phyloP scores from a whole-genome alignment of 2,329 filamentous ascomycete species.

The Cytospora chrysosperma region DNA sequence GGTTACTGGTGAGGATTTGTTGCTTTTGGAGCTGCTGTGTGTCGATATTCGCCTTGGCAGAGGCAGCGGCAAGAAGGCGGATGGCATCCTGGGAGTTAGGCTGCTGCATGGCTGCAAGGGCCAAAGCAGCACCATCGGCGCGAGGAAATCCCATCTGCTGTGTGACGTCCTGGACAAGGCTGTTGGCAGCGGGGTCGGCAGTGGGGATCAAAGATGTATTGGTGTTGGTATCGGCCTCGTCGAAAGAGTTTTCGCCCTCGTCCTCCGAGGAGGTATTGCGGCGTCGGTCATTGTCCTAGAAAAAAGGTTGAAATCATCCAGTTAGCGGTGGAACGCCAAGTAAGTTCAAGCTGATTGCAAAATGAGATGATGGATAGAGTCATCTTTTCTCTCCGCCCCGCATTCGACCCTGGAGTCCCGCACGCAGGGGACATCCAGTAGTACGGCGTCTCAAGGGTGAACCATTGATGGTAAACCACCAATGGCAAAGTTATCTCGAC shows the following conservation, averaged over 20 bases:
- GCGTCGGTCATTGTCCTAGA: background rate
- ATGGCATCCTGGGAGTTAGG: background rate
- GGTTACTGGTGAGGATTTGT: background rate
- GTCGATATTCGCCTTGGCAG: background rate
- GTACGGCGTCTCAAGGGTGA: slow-evolving; percentile 15
- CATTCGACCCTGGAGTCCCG: slow-evolving; percentile 6
- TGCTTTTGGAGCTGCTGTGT: no score
- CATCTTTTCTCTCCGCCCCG: slow-evolving; percentile 13
- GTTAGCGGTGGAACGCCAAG: slow-evolving; percentile 10
- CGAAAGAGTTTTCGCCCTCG: background rate
- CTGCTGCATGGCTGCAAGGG: background rate
- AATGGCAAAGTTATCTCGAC: background rate
- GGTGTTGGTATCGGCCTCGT: background rate
- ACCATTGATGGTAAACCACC: slow-evolving; percentile 2
- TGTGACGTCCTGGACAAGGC: background rate
- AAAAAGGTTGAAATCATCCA: slow-evolving; percentile 1
- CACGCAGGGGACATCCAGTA: background rate
- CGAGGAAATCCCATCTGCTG: background rate
- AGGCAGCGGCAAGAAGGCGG: background rate
- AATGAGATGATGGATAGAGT: slow-evolving; percentile 11
- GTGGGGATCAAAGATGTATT: background rate
- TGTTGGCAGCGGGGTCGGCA: background rate
- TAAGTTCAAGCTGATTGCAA: slow-evolving; percentile 2
- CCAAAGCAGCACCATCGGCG: background rate
- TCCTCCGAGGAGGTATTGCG: slow-evolving; percentile 3